Conservation (phyloP, 139 green algal species). For the Deuterostichococcus epilithicus region DNA sequence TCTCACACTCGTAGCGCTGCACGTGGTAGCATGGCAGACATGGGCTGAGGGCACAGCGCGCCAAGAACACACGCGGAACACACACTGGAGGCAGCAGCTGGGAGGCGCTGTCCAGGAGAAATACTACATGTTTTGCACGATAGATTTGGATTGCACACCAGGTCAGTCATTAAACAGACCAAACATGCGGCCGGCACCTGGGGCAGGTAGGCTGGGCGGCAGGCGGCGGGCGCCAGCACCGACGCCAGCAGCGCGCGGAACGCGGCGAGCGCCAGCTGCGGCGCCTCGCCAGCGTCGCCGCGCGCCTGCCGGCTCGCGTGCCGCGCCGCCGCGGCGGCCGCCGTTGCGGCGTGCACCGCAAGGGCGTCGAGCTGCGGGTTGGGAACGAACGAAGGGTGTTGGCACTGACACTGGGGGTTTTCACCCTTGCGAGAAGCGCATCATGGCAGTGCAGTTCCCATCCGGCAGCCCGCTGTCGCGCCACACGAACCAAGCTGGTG, state of each 20-base stretch:
- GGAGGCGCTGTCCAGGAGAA: no score
- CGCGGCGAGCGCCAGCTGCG: slow-evolving; percentile 32
- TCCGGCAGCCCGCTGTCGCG: not conserved
- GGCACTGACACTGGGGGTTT: not conserved
- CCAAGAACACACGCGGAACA: not conserved
- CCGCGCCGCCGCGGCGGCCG: slow-evolving; percentile 18
- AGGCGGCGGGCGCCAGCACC: slow-evolving; percentile 39
- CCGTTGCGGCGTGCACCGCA: slow-evolving; percentile 36
- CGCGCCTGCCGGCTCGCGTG: not conserved
- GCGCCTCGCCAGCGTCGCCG: not conserved
- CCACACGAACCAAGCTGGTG: no score
- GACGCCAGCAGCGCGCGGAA: slow-evolving; percentile 42
- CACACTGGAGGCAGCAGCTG: no score
- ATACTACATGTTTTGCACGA: no score
- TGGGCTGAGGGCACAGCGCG: not conserved
- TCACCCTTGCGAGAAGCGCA: not conserved
- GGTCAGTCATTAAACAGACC: not conserved
- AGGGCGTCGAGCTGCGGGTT: slow-evolving; percentile 39
- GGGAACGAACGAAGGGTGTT: not conserved
- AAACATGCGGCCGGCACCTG: not conserved
- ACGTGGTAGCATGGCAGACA: not conserved
- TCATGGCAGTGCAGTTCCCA: not conserved
- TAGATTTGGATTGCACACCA: no score
- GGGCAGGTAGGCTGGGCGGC: slow-evolving; percentile 41
- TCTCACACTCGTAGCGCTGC: no score